These are phyloP conservation scores for Thalassiosira livingstoniorum DNA, from an alignment of 352 stramenopile genomes.

Conservation along the genomic window DNA sequence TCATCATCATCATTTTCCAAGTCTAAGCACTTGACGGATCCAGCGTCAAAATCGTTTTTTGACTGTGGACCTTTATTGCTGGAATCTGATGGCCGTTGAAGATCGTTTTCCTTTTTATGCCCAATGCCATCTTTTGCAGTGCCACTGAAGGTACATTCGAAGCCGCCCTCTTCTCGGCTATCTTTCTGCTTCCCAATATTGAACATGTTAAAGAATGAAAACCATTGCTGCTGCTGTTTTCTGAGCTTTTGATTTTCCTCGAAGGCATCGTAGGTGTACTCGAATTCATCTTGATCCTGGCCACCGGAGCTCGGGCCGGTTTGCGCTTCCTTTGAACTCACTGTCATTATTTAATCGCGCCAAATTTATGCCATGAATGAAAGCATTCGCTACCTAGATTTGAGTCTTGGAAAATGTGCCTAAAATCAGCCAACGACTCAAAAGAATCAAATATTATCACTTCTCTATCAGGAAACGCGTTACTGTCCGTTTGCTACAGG, in stretches of 20 bases:
- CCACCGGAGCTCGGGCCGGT: too few relatives aligned
- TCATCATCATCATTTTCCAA: not conserved
- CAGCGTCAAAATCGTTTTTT: conserved; percentile 58
- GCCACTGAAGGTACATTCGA: not conserved
- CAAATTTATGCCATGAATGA: too few relatives aligned
- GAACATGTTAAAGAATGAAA: not conserved
- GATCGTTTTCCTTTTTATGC: not conserved
- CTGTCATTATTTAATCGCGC: too few relatives aligned
- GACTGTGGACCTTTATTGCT: not conserved
- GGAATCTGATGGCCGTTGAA: not conserved
- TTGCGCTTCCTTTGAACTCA: too few relatives aligned
- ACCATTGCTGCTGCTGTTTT: not conserved
- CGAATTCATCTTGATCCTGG: not conserved
- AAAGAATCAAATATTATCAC: too few relatives aligned
- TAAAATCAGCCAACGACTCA: too few relatives aligned
- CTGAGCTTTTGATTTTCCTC: not conserved
- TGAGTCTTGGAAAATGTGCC: too few relatives aligned
- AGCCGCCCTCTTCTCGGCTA: not conserved
- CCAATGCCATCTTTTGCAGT: conserved; percentile 1
- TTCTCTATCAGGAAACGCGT: too few relatives aligned
- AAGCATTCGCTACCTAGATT: too few relatives aligned
- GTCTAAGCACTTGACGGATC: conserved; percentile 21
- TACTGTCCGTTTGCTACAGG: too few relatives aligned
- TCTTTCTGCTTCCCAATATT: not conserved
- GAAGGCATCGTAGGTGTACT: not conserved